Percentiles rank a stretch among this genome's conserved stretches.
Evolutionary conservation across 495 filamentous ascomycete genomes (phyloP).

Genomic region (Aspergillus conjunctus): DNA sequence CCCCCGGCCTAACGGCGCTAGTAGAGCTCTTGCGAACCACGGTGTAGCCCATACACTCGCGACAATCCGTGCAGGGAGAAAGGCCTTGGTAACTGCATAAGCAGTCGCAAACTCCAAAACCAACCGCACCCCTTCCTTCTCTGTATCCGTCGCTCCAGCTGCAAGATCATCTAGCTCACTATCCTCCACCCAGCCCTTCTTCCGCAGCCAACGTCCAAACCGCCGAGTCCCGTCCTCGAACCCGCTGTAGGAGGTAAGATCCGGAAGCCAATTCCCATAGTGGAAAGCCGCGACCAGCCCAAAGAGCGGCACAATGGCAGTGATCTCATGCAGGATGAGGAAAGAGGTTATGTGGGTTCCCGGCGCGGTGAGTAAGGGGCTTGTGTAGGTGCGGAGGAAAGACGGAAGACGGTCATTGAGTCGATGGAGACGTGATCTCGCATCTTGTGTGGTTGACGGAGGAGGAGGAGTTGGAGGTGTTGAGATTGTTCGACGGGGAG

Average conservation of each 20-base stretch:
- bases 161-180: slow-evolving; percentile 29
- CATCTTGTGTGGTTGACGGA: slow-evolving; percentile 29
- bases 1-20: slow-evolving; percentile 49
- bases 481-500: slow-evolving; percentile 28
- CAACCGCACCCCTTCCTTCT: slow-evolving; percentile 51
- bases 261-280: slow-evolving; percentile 66
- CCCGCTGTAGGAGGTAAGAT: slow-evolving; percentile 49
- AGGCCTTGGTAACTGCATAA: slow-evolving; percentile 82
- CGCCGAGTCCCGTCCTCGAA: slow-evolving; percentile 56
- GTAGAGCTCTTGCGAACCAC: slow-evolving; percentile 79
- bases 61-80: slow-evolving; percentile 74
- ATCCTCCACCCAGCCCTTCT: slow-evolving; percentile 63
- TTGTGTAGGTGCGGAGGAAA: slow-evolving; percentile 66
- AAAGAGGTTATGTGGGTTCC: slow-evolving; percentile 83
- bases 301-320: slow-evolving; percentile 77
- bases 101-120: slow-evolving; percentile 77
- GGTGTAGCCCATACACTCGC: slow-evolving; percentile 86
- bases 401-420: slow-evolving; percentile 61
- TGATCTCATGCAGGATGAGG: slow-evolving; percentile 87
- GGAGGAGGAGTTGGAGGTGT: slow-evolving; percentile 30
- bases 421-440: slow-evolving; percentile 54
- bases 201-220: slow-evolving; percentile 60
- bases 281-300: slow-evolving; percentile 78
- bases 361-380: slow-evolving; percentile 71
- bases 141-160: not conserved